phyloP scores from a whole-genome alignment of 192 early-diverging fungal species.

The Tieghemiomyces parasiticus region DNA sequence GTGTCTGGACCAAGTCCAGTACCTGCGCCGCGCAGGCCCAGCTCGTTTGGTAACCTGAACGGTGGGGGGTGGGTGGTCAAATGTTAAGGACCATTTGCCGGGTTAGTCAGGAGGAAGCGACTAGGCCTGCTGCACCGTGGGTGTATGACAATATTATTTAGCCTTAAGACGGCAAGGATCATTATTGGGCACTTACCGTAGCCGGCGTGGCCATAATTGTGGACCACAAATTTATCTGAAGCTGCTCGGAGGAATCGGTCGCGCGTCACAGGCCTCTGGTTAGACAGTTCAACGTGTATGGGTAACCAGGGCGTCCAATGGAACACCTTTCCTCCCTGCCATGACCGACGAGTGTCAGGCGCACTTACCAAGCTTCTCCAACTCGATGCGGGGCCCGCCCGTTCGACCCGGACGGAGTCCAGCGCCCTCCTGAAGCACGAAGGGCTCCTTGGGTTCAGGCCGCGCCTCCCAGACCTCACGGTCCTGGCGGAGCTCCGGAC shows the following conservation, averaged over 20 bases:
- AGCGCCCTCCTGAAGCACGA: not conserved
- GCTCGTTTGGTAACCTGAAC: slow-evolving; percentile 5
- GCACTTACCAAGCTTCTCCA: too few relatives aligned
- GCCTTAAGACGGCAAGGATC: not conserved
- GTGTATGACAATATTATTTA: not conserved
- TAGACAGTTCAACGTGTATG: too few relatives aligned
- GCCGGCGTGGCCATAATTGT: slow-evolving; percentile 9
- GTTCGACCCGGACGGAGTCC: not conserved
- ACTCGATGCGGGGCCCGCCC: not conserved
- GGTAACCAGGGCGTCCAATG: too few relatives aligned
- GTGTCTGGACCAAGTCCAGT: not conserved
- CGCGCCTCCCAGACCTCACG: not conserved
- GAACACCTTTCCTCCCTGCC: too few relatives aligned
- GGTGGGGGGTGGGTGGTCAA: not conserved
- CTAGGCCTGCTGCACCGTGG: too few relatives aligned
- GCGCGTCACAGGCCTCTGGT: too few relatives aligned
- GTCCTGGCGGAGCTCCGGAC: not conserved
- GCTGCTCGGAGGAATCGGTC: too few relatives aligned
- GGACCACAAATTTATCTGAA: too few relatives aligned
- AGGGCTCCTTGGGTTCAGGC: not conserved
- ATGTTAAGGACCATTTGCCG: not conserved
- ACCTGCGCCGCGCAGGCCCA: slow-evolving; percentile 2
- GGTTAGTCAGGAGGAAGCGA: not conserved
- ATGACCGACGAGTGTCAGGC: too few relatives aligned
- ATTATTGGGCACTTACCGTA: slow-evolving; percentile 3